Percentiles rank a stretch among this genome's conserved stretches.
phyloP scores from a whole-genome alignment of 108 stramenopile genomes.

The Cyclotella atomus region DNA sequence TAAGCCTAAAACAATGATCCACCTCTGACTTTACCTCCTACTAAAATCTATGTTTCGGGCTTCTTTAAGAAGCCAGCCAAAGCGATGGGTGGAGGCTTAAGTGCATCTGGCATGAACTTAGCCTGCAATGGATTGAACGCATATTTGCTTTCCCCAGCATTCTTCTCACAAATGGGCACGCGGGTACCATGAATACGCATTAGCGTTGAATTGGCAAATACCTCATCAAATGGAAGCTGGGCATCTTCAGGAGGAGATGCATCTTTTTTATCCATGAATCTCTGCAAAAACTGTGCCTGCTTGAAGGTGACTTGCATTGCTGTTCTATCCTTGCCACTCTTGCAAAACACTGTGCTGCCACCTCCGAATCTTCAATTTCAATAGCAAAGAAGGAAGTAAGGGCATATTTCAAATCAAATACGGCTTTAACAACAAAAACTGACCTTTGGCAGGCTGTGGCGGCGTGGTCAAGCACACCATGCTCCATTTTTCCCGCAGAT shows the following conservation, averaged over 20 bases:
- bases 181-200: constrained; percentile 90
- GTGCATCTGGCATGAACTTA: constrained; percentile 88
- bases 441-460: constrained; percentile 63
- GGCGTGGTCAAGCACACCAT: constrained; percentile 85
- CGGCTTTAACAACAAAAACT: background rate
- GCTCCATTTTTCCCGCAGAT: constrained; percentile 85
- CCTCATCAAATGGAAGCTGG: constrained; percentile 33
- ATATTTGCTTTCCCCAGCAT: constrained; percentile 88
- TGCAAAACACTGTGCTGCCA: constrained; percentile 87
- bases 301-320: constrained; percentile 94
- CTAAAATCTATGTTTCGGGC: constrained; percentile 48
- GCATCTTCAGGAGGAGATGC: constrained; percentile 17
- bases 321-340: constrained; percentile 94
- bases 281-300: constrained; percentile 76
- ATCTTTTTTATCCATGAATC: constrained; percentile 48
- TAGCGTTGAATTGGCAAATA: constrained; percentile 54
- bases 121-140: constrained; percentile 91
- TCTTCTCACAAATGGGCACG: constrained; percentile 90
- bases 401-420: background rate
- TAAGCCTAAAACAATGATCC: too few relatives aligned
- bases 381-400: background rate
- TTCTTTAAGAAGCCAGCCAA: constrained; percentile 76
- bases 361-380: constrained; percentile 68
- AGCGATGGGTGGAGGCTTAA: constrained; percentile 77
- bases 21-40: too few relatives aligned